Evolutionary conservation across 1,284 basidiomycete species (phyloP), one percentile per base, ranked within the genome.

Genomic region (Xerocomus nothofagi): DNA sequence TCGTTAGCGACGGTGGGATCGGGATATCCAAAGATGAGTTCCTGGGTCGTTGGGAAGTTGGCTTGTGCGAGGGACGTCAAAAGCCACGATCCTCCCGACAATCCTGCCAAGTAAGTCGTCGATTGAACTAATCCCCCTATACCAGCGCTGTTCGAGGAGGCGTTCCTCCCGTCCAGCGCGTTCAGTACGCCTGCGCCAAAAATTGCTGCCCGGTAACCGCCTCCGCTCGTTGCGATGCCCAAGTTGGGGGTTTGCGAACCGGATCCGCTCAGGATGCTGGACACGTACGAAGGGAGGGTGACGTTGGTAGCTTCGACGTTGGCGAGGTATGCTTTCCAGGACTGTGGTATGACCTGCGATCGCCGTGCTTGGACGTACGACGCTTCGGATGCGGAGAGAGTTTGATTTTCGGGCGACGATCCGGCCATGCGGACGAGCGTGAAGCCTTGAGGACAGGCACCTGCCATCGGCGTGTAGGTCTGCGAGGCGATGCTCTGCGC

Each of bases 121-220:
- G 71, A 57, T 55, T 82, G 79, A n/a, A 82, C 67, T 7, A 81
- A 57, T 0, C 80, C 81, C 0, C 77, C 81, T 0, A 71, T 70
- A 0, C 79, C 81, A 0, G 62, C 69, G 3, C 37, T 43, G 10
- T 58, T 66, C 0, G 77, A 69, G 0, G 76, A 69, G 6, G 58
- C 20, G 49, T 82, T 80, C 14, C 79, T 60, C 7, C 60, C 75
- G 52, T 82, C 81, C 23, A 82, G 56, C 1, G 75, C 73, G 44
- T 74, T 75, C 36, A 81, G 54, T 4, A 77, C 67, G 0, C 75
- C 80, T 0, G 76, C 76, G 7, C 75, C 77, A 54, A 79, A 79
- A 2, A 77, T 68, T 0, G 76, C 73, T 0, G 80, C 77, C 4
- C 78, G 67, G 49, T 74, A 73, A 0, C 77, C 71, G 14, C 77